Base-by-base conservation (phyloP, 2,329 filamentous ascomycete genomes). In the Pseudocercospora macadamiae region DNA sequence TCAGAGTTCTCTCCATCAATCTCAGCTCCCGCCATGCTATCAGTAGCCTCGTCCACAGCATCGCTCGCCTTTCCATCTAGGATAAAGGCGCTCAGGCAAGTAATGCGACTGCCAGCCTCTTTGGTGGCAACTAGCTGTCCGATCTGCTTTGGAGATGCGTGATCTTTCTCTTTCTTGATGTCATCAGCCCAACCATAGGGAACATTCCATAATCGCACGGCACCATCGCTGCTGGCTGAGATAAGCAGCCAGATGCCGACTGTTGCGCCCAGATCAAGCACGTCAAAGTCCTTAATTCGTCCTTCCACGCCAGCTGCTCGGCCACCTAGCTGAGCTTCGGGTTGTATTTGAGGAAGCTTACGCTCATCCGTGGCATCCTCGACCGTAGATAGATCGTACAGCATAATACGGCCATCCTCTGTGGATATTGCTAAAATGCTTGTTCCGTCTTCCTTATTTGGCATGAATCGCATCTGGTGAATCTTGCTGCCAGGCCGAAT, bases 281-380 rank as follows among this genome's bases (percentile, higher is more conserved):
- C 76, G 59, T 86, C 83, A 74, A 97, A 97, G 71, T 96, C 93
- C 77, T 97, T 99, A 74, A 97, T 87, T 52, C 95, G 86, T 9
- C 86, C 83, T 2, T 78, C 76, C 51, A 95, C 82, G 0, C 87
- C 88, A 1, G 81, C 82, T n/a, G 54, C 65, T 18, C 45, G 32
- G 26, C 93, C 93, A 37, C 93, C 93, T 9, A 97, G 73, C 67
- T 93, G 85, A n/a, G 86, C 90, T 10, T 95, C 72, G 16, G 89
- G 80, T 3, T 49, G 47, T 19, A 61, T 23, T 19, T 48, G 39
- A 23, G 66, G 70, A 7, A 71, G 54, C 34, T 76, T 73, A 42
- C 67, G 73, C 16, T 14, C 57, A 39, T 66, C 55, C 63, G 64
- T 55, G 61, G 71, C 26, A 70, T 56, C 53, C 9, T 12, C 53